Base-by-base conservation (phyloP, 345 rosid species). In the Linum tenue region DNA sequence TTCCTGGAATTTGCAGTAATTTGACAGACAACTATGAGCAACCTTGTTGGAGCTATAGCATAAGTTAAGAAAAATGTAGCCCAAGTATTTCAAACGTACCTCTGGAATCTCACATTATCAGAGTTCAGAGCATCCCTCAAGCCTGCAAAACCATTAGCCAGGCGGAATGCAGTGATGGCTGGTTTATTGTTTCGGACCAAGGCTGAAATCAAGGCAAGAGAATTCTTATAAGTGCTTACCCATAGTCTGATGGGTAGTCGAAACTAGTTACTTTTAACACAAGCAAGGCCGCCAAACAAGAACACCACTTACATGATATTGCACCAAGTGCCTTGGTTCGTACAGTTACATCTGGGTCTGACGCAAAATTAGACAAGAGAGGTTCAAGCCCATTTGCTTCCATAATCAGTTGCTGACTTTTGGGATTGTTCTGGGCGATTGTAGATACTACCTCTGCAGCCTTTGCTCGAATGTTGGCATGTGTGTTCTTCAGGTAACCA, bases 331-430 rank as follows among this genome's bases (percentile, higher is more conserved):
- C 90, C 75, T 90, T 88, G 62, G 91, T 81, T 50, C 91, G 80
- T 69, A 80, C 91, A 62, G 71, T 75, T 62, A 80, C 72, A 64
- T 88, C 94, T 2, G 94, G 77, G 66, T 92, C 96, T 22, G 86
- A 70, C 3, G 77, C 36, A 71, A 90, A 88, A 80, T 85, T 90
- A 56, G 81, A 63, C 40, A 90, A 73, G 7, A 92, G 85, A 59
- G 87, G 85, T 64, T 86, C 96, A 16, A 92, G 77, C 48, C 97
- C 98, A 72, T 88, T 92, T 70, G 99, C 94, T 68, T 92, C 97
- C 96, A 90, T 88, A 65, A 92, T 97, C 69, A 90, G 74, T 63
- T 85, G 89, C 70, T 92, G 97, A 72, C 98, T 82, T 57, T 73
- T 74, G 17, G 97, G 94, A 74, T 92, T 92, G 78, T 92, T 92